Evolutionary conservation across 345 rosid genomes (phyloP).

Genomic region (Pugionium dolabratum): DNA sequence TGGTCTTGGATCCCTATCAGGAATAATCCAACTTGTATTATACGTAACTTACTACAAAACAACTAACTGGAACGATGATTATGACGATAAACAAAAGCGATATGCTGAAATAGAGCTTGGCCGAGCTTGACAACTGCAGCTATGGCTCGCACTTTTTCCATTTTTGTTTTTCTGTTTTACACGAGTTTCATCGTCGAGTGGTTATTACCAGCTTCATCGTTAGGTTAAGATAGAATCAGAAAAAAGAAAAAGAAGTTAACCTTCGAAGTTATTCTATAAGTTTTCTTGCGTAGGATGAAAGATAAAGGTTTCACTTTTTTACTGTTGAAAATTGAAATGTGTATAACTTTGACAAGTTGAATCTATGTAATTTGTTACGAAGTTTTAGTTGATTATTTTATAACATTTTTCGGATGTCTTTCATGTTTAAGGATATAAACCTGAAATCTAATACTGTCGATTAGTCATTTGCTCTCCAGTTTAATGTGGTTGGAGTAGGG

Average conservation of each 20-base stretch:
- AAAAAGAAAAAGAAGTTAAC: conserved; percentile 10
- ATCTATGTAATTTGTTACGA: conserved; percentile 19
- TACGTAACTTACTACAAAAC: conserved; percentile 47
- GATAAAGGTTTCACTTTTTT: neutral
- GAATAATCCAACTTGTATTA: conserved; percentile 49
- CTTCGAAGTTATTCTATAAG: neutral
- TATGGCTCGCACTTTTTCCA: neutral
- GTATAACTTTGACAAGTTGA: conserved; percentile 5
- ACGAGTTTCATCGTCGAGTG: neutral
- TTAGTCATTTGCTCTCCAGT: no score
- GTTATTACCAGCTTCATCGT: conserved; percentile 9
- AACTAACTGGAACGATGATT: conserved; percentile 50
- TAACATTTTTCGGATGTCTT: neutral
- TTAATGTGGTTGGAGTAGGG: neutral
- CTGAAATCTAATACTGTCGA: neutral
- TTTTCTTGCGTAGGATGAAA: conserved; percentile 22
- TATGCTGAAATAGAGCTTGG: conserved; percentile 40
- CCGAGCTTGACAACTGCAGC: conserved; percentile 24
- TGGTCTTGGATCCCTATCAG: conserved; percentile 55
- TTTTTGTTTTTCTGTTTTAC: neutral
- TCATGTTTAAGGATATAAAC: neutral
- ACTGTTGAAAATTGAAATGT: neutral
- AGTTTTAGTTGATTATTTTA: conserved; percentile 6
- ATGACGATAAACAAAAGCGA: conserved; percentile 35
- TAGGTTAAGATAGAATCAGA: conserved; percentile 23